Evolutionary conservation across 345 rosid species (phyloP).

Genomic region (Arabidopsis thaliana): DNA sequence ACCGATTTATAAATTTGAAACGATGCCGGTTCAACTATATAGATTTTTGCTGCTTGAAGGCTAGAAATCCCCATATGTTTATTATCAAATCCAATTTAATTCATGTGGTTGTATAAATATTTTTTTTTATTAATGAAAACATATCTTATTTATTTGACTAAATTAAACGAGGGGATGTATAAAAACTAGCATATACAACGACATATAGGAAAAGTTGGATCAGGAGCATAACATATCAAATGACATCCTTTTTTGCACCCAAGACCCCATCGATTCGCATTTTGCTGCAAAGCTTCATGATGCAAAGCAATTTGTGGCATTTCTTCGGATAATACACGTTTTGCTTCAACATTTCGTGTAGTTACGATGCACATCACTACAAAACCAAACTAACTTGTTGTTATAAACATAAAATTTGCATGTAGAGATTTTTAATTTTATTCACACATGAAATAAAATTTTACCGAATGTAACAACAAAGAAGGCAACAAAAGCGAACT

Average conservation of each 20-base stretch:
- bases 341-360: neutral
- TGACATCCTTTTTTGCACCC: neutral
- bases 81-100: too few relatives aligned
- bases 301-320: neutral
- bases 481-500: neutral
- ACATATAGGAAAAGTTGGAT: neutral
- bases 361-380: neutral
- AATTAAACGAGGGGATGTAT: neutral
- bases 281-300: neutral
- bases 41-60: too few relatives aligned
- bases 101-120: neutral
- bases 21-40: too few relatives aligned
- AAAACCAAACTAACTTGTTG: neutral
- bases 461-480: neutral
- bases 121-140: neutral
- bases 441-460: neutral
- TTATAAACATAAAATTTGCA: neutral
- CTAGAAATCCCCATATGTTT: too few relatives aligned
- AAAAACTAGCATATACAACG: neutral
- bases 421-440: neutral
- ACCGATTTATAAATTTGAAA: too few relatives aligned
- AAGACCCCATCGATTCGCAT: neutral
- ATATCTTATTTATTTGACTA: neutral
- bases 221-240: neutral
- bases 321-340: neutral